Evolutionary conservation across 2,329 filamentous ascomycete genomes (phyloP).

Genomic region (Pseudocercospora macadamiae): DNA sequence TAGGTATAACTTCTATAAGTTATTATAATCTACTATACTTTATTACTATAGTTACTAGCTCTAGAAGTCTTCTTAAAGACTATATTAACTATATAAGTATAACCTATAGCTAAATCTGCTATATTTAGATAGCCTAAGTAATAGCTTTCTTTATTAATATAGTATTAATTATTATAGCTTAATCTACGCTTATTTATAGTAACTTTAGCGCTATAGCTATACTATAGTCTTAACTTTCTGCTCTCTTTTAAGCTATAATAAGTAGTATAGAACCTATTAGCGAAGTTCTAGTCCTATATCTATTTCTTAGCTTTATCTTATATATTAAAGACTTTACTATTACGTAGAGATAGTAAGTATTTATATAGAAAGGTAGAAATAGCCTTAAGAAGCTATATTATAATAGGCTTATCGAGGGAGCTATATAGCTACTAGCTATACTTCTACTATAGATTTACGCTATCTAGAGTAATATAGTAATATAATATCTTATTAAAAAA

Average conservation of each 20-base stretch:
- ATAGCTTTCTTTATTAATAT: background rate
- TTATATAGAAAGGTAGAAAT: background rate
- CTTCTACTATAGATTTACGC: no score
- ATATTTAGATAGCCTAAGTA: background rate
- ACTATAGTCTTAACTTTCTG: background rate
- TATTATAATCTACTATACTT: background rate
- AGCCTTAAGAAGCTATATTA: no score
- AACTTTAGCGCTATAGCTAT: background rate
- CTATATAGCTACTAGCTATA: no score
- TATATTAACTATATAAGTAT: background rate
- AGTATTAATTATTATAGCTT: background rate
- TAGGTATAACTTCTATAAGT: background rate
- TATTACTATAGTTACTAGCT: background rate
- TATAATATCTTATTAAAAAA: no score
- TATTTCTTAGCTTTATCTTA: background rate
- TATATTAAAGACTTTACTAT: background rate
- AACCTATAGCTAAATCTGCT: background rate
- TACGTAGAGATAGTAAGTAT: background rate
- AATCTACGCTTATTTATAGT: background rate
- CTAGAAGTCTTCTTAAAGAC: background rate
- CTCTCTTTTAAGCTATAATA: background rate
- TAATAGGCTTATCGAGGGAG: no score
- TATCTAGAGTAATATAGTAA: no score
- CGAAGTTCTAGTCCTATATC: background rate
- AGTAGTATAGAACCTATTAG: background rate